A percentile compares a stretch with the other conserved stretches of the same genome.
Evolutionary conservation across 106 monocot species (phyloP).

Genomic region (Acorus calamus): DNA sequence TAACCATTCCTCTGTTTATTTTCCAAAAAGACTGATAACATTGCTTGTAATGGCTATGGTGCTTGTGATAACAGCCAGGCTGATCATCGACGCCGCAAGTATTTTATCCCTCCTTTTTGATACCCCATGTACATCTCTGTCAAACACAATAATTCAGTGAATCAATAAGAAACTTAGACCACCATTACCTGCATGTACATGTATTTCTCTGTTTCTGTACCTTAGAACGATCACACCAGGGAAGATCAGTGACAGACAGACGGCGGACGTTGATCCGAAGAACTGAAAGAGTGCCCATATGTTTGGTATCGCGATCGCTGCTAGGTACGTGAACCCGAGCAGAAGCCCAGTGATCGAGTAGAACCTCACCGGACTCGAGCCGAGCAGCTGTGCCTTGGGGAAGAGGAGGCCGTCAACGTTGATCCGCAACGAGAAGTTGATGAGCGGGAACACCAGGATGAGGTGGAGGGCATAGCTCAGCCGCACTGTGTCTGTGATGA

Average conservation of each 20-base stretch:
- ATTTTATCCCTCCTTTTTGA: conserved; percentile 45
- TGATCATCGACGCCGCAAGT: conserved; percentile 55
- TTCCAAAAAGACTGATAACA: conserved; percentile 18
- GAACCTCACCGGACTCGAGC: conserved; percentile 32
- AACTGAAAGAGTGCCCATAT: conserved; percentile 85
- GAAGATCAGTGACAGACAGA: conserved; percentile 26
- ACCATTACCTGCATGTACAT: background rate
- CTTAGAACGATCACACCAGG: conserved; percentile 77
- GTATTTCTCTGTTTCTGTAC: conserved; percentile 13
- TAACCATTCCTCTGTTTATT: no score
- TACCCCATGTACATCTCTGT: conserved; percentile 69
- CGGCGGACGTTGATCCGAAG: conserved; percentile 62
- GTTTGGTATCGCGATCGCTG: conserved; percentile 74
- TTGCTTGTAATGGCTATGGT: conserved; percentile 54
- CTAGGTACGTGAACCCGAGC: conserved; percentile 42
- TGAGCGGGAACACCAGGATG: conserved; percentile 1
- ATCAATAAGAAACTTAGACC: background rate
- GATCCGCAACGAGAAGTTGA: conserved; percentile 11
- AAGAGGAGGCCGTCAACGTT: conserved; percentile 2
- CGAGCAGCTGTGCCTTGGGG: conserved; percentile 19
- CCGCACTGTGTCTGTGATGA: conserved; percentile 21
- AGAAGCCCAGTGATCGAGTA: conserved; percentile 31
- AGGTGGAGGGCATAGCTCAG: conserved; percentile 6
- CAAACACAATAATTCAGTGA: no score
- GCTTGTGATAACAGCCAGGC: conserved; percentile 57